Conservation (phyloP, 73 alveolate genomes). For the Paramecium octaurelia region DNA sequence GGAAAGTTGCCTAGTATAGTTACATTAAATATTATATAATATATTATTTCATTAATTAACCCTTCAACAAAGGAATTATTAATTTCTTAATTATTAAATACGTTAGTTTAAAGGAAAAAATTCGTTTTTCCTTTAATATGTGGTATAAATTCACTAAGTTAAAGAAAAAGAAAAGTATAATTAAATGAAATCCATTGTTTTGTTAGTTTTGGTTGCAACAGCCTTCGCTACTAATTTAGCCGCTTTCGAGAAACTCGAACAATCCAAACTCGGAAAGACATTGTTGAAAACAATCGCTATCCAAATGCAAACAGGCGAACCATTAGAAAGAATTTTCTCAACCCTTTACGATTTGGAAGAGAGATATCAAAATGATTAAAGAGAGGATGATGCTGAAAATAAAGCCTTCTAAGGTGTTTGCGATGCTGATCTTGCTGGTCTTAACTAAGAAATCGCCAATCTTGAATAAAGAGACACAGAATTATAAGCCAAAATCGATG, state of each 20-base stretch:
- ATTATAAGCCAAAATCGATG: neutral
- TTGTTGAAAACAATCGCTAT: conserved; percentile 45
- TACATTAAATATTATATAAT: neutral
- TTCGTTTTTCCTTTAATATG: neutral
- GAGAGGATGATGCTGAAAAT: conserved; percentile 42
- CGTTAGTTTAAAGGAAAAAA: neutral
- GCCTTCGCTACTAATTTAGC: conserved; percentile 27
- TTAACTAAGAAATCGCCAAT: conserved; percentile 19
- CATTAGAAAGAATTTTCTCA: conserved; percentile 38
- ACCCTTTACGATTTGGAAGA: conserved; percentile 46
- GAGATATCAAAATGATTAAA: conserved; percentile 26
- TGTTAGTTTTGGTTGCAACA: conserved; percentile 3
- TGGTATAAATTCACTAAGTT: neutral
- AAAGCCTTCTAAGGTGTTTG: conserved; percentile 38
- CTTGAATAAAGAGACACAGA: conserved; percentile 51
- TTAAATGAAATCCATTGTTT: neutral
- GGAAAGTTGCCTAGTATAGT: neutral
- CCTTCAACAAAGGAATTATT: neutral
- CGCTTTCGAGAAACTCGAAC: neutral
- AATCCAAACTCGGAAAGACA: conserved; percentile 3
- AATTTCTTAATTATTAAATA: neutral
- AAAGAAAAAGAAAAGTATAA: neutral
- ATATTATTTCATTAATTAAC: neutral
- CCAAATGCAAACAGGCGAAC: conserved; percentile 47
- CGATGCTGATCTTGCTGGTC: conserved; percentile 50